These are phyloP conservation scores for Phytopythium ostracodes DNA, from an alignment of 352 stramenopile species.

Conservation along the genomic window DNA sequence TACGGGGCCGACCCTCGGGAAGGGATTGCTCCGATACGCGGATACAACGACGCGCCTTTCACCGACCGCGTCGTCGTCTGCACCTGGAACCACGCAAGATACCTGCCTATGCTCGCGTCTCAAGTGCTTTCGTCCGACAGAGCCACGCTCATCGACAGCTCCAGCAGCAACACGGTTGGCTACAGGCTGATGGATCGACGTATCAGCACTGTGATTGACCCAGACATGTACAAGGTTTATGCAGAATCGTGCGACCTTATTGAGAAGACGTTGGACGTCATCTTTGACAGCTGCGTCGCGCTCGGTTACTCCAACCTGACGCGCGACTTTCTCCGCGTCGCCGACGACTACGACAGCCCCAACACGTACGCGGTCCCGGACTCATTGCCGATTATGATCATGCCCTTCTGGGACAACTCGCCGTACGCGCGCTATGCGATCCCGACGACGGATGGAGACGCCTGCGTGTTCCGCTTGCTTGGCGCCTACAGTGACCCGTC, in stretches of 20 bases:
- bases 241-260: slow-evolving; percentile 9
- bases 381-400: slow-evolving; percentile 16
- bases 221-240: background rate
- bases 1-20: slow-evolving; percentile 7
- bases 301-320: slow-evolving; percentile 16
- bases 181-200: slow-evolving; percentile 22
- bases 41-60: slow-evolving; percentile 36
- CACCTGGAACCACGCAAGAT: slow-evolving; percentile 10
- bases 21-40: slow-evolving; percentile 10
- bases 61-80: slow-evolving; percentile 29
- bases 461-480: slow-evolving; percentile 12
- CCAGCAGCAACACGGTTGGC: slow-evolving; percentile 12
- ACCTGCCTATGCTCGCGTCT: slow-evolving; percentile 19
- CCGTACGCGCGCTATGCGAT: background rate
- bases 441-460: slow-evolving; percentile 6
- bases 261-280: slow-evolving; percentile 2
- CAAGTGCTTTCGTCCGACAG: slow-evolving; percentile 8
- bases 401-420: slow-evolving; percentile 19
- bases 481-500: background rate
- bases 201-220: background rate
- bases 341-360: slow-evolving; percentile 10
- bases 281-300: slow-evolving; percentile 6
- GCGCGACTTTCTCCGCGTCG: slow-evolving; percentile 6
- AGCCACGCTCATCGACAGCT: slow-evolving; percentile 3
- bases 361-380: slow-evolving; percentile 9